Evolutionary conservation across 2,329 filamentous ascomycete genomes (phyloP), one percentile per base, ranked within the genome.

Genomic region (Septoria linicola): DNA sequence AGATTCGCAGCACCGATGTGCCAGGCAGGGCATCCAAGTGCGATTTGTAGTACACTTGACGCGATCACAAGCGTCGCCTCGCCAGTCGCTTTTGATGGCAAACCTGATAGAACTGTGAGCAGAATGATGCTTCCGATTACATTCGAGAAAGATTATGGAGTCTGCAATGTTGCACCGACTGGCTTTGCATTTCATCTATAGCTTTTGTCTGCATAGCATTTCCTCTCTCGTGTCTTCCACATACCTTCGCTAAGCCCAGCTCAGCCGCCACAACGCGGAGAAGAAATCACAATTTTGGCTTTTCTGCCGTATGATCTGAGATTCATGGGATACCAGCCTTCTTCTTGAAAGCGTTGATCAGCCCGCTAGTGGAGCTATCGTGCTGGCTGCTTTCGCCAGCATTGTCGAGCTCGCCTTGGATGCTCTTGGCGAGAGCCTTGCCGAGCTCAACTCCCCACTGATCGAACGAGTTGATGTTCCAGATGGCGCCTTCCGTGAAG

Each of bases 381-480:
- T 99, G 93, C 52, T 80, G 81, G 53, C 76, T 76, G 48, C 84
- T 84, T 63, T 81, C 83, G 55, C 82, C 88, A n/a, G 80, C 72
- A 68, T 85, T 80, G 60, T 96, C 90, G 53, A 99, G 80, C 79
- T 99, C 93, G 66, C 74, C 71, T 58, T 75, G 68, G 52, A 73
- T 80, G 68, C 78, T 79, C 73, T 80, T 97, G 56, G 93, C 93
- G 61, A 99, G 78, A 34, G 87, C 84, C 85, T 99, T 99, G 72
- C 93, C 93, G 57, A 99, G 79, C 80, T 99, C 93, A 37, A 99
- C 93, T 75, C 93, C 93, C 93, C 93, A 99, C 80, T 99, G 93
- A 76, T 99, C 93, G 70, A 97, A 99, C 68, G 86, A 90, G 83
- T 99, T 99, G 80, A 99, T 96, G 77, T 97, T 95, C 93, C 93